Base-by-base conservation (phyloP, 306 rosid genomes). In the Ziziphus jujuba region DNA sequence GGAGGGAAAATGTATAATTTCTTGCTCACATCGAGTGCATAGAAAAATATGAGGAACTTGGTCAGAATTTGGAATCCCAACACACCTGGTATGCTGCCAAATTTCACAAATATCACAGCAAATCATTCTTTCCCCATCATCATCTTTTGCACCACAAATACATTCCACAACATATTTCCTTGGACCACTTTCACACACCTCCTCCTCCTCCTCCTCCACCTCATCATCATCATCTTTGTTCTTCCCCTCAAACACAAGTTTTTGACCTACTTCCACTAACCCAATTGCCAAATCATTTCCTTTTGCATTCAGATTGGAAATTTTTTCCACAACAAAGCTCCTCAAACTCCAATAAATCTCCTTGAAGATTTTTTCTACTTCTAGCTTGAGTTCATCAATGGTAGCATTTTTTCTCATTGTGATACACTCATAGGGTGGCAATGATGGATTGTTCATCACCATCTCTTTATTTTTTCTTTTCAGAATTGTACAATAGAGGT, bases 111-210 rank as follows among this genome's bases (percentile, higher is more conserved):
- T 92, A 75, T 92, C 98, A 75, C 97, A 92, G 0, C 76, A 64
- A 0, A 93, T 79, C 90, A 87, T 83, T 36, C 95, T 82, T 45
- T 93, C 96, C n/a, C 97, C 98, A 57, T 90, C 97, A 31, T 90
- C 96, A 9, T 90, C 97, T 53, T 72, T 84, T 2, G 95, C 84
- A 45, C 97, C 98, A 83, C 97, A 90, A 50, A 38, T 60, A 65
- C 97, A 88, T 1, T 86, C 84, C 77, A 93, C 81, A 34, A 62
- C 40, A 12, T 70, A 70, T 31, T 50, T 61, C 6, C 69, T 80
- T 10, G 70, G 77, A 22, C 85, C 84, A 71, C 35, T 34, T 62
- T 87, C 97, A 63, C 22, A 72, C 0, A 87, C 55, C 58, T 77
- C 69, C 20, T 66, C 72, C 33, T 38, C 54, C 40, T 25, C 55